Evolutionary conservation across 768 basidiomycete genomes (phyloP), one percentile per base, ranked within the genome.

Genomic region (Auricularia cornea): DNA sequence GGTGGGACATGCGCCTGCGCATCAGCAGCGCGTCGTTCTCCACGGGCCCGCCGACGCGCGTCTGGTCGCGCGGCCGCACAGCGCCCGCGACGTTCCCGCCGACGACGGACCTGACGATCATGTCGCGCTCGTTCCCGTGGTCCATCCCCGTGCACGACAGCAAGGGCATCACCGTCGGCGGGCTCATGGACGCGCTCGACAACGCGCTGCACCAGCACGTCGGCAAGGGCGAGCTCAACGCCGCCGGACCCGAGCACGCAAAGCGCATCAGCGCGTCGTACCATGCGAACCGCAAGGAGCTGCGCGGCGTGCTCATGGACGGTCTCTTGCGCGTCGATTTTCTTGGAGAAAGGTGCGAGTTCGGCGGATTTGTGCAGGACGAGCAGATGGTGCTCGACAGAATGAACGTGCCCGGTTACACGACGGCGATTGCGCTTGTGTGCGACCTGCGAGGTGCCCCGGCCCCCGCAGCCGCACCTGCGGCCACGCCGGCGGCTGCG

Each of bases 1-100:
- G 81, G 57, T 90, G 89, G 88, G 87, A 88, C 73, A 87, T 91
- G 85, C 79, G 88, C 48, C 89, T 84, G 70, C 75, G 77, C 5
- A 81, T 87, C 5, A 81, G 78, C 44, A 79, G 83, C 64, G 84
- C 85, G 61, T 82, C 82, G 67, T 82, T 85, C 63, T 87, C 85
- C 3, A 79, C 76, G n/a, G 89, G 90, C 63, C 77, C 80, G 3
- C 65, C 75, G 2, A 78, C 81, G 44, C 76, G 83, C 28, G 89
- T 88, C 0, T 91, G 89, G 89, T 77, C 82, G 3, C 77, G 75
- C 33, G 88, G 89, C 6, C 83, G 89, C 14, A 76, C 80, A 16
- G 80, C 81, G 26, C 87, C 87, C 20, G 88, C 86, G 2, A 87
- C 87, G 1, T 82, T 83, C 72, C 87, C 87, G 1, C 84, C 87